A percentile compares a stretch with the other conserved stretches of the same genome.
These are phyloP conservation scores for Lomentospora prolificans DNA, from an alignment of 2,329 filamentous ascomycete species.

Conservation along the genomic window DNA sequence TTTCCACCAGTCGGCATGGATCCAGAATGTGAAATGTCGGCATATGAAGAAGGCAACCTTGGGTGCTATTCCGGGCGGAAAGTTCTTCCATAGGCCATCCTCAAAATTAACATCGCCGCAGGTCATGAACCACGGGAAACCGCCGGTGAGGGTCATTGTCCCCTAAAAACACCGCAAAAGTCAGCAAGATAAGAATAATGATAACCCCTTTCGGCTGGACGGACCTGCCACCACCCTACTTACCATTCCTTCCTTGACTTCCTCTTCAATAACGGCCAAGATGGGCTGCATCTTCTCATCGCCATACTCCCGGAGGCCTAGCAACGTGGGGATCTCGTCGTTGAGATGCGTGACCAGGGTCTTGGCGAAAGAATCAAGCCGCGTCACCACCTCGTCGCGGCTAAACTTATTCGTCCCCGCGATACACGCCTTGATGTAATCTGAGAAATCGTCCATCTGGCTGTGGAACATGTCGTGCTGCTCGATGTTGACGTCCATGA, in stretches of 20 bases:
- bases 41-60: constrained; percentile 19
- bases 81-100: constrained; percentile 17
- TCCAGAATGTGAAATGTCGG: constrained; percentile 23
- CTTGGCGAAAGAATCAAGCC: constrained; percentile 26
- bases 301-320: constrained; percentile 22
- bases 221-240: background rate
- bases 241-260: constrained; percentile 12
- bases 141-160: background rate
- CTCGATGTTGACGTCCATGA: constrained; percentile 31
- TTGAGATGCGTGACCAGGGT: constrained; percentile 24
- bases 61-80: constrained; percentile 17
- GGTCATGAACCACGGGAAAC: constrained; percentile 10
- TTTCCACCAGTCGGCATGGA: constrained; percentile 25
- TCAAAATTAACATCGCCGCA: constrained; percentile 19
- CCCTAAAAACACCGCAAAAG: background rate
- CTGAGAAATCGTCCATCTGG: constrained; percentile 21
- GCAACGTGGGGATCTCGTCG: constrained; percentile 28
- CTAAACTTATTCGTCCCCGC: constrained; percentile 20
- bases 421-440: constrained; percentile 21
- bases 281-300: constrained; percentile 10
- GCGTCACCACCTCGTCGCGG: constrained; percentile 18
- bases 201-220: background rate
- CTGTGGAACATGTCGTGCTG: constrained; percentile 29
- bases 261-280: constrained; percentile 12
- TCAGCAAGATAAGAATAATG: background rate